Conservation (phyloP, 768 basidiomycete genomes). For the Dioszegia aurantiaca region DNA sequence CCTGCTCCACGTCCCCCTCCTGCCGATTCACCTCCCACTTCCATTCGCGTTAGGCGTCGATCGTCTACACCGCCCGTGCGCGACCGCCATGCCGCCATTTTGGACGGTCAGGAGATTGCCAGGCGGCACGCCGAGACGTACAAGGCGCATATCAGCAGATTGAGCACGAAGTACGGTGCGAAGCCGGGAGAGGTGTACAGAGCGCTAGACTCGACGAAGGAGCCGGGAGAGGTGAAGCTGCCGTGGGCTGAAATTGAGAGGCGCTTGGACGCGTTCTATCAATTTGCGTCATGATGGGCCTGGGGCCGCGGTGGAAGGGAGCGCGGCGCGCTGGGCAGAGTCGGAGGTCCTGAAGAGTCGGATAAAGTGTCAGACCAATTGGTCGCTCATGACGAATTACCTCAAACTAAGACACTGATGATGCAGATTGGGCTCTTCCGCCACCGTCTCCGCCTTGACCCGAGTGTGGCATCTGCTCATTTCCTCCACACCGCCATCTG, state of each 20-base stretch:
- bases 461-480: no score
- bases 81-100: neutral
- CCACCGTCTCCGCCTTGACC: no score
- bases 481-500: no score
- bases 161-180: conserved; percentile 10
- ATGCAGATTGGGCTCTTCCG: no score
- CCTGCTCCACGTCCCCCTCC: neutral
- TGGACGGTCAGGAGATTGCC: conserved; percentile 14
- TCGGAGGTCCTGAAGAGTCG: neutral
- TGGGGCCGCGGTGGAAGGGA: neutral
- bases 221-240: neutral
- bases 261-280: conserved; percentile 9
- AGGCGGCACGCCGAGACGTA: conserved; percentile 8
- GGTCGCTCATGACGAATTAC: no score
- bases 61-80: neutral
- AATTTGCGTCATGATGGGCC: neutral
- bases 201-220: conserved; percentile 1
- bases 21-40: neutral
- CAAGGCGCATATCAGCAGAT: conserved; percentile 6
- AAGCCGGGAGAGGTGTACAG: conserved; percentile 4
- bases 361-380: neutral
- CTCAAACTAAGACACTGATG: no score
- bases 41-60: neutral
- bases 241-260: conserved; percentile 19
- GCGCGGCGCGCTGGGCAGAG: no score